These are phyloP conservation scores for Penicillium soppii DNA, from an alignment of 495 filamentous ascomycete species.

Conservation along the genomic window DNA sequence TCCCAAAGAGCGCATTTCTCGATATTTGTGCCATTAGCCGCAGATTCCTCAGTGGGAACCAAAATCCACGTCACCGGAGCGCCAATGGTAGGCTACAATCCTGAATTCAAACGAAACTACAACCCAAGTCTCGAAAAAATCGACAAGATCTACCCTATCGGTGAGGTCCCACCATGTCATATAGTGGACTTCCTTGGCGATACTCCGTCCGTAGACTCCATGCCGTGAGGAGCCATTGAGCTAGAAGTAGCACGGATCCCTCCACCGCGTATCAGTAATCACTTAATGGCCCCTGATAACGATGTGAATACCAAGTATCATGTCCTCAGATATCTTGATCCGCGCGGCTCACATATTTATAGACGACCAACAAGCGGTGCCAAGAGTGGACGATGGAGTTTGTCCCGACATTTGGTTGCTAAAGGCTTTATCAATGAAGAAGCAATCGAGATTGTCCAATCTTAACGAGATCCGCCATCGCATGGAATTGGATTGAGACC, in stretches of 20 bases:
- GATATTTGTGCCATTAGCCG: constrained; percentile 30
- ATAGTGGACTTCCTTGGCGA: constrained; percentile 22
- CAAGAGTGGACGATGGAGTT: constrained; percentile 43
- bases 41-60: constrained; percentile 15
- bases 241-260: constrained; percentile 24
- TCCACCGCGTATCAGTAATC: constrained; percentile 30
- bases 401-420: constrained; percentile 25
- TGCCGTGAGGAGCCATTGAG: constrained; percentile 27
- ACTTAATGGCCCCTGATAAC: constrained; percentile 36
- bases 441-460: constrained; percentile 30
- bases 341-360: neutral
- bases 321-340: neutral
- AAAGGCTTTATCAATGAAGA: constrained; percentile 22
- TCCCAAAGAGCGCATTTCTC: constrained; percentile 34
- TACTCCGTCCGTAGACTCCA: constrained; percentile 16
- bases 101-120: constrained; percentile 32
- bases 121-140: constrained; percentile 9
- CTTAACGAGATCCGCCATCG: constrained; percentile 28
- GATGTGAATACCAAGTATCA: constrained; percentile 21
- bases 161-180: constrained; percentile 17
- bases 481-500: constrained; percentile 29
- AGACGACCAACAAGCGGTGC: constrained; percentile 33
- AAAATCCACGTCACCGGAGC: constrained; percentile 33
- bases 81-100: constrained; percentile 30
- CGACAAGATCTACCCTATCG: constrained; percentile 18